phyloP scores from a whole-genome alignment of 495 filamentous ascomycete genomes.

The Hypoxylon fuscum region DNA sequence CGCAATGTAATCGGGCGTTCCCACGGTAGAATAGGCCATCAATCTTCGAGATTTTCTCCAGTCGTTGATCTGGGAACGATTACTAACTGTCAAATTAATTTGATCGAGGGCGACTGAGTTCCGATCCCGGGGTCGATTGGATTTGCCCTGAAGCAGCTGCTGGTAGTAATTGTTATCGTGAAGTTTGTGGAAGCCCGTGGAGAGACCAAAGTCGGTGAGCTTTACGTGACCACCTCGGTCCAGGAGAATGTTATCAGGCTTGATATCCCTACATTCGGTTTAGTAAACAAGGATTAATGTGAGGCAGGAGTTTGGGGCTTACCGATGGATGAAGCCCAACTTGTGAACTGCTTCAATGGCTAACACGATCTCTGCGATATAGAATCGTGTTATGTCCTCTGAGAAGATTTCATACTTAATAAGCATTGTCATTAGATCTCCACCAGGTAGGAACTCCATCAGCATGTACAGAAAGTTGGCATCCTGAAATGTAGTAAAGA shows the following conservation, averaged over 20 bases:
- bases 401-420: conserved; percentile 99
- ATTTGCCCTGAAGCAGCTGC: conserved; percentile 85
- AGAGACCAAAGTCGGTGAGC: conserved; percentile 97
- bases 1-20: conserved; percentile 98
- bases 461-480: conserved; percentile 95
- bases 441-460: conserved; percentile 98
- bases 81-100: conserved; percentile 97
- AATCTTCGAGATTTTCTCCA: conserved; percentile 95
- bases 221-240: conserved; percentile 97
- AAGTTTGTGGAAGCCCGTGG: conserved; percentile 96
- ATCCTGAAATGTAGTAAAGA: conserved; percentile 98
- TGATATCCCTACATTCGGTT: conserved; percentile 80
- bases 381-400: conserved; percentile 98
- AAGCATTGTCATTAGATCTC: conserved; percentile 99
- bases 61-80: conserved; percentile 95
- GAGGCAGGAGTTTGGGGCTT: conserved; percentile 43
- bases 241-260: conserved; percentile 97
- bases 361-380: conserved; percentile 97
- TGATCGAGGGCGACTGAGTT: conserved; percentile 96
- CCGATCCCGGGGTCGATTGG: conserved; percentile 78
- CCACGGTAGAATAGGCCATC: conserved; percentile 98
- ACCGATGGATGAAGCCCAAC: conserved; percentile 98
- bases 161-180: conserved; percentile 99
- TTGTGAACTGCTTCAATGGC: conserved; percentile 98
- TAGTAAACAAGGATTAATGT: conserved; percentile 12